A percentile compares a stretch with the other conserved stretches of the same genome.
Evolutionary conservation across 768 basidiomycete genomes (phyloP).

Genomic region (Lentinula sp.): DNA sequence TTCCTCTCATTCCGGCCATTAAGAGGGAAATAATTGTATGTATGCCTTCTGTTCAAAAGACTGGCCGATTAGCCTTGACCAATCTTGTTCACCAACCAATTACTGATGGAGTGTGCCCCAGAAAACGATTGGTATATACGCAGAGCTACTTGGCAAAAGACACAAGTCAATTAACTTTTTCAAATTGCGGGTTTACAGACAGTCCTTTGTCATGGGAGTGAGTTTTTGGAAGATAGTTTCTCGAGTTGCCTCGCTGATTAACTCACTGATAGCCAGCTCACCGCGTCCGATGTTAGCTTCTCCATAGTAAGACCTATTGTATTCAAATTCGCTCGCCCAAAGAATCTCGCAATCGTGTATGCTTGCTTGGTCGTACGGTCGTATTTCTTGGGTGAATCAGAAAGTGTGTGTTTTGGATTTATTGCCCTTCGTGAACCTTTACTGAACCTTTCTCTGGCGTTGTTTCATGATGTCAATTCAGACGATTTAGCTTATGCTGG

Average conservation of each 20-base stretch:
- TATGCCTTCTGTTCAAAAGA: conserved; percentile 8
- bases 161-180: neutral
- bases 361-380: conserved; percentile 75
- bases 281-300: conserved; percentile 79
- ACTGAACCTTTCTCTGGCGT: conserved; percentile 7
- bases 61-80: conserved; percentile 12
- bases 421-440: neutral
- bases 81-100: conserved; percentile 10
- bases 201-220: conserved; percentile 77
- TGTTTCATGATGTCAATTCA: conserved; percentile 33
- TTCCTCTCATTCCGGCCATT: conserved; percentile 71
- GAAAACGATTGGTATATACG: conserved; percentile 38
- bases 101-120: conserved; percentile 11
- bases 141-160: conserved; percentile 15
- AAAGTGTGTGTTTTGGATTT: neutral
- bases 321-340: conserved; percentile 48
- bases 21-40: conserved; percentile 66
- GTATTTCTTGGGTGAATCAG: conserved; percentile 56
- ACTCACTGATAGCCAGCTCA: conserved; percentile 53
- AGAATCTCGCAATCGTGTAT: conserved; percentile 47
- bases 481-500: conserved; percentile 72
- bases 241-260: neutral
- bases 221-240: conserved; percentile 22
- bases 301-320: conserved; percentile 73
- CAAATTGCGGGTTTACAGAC: conserved; percentile 33